Evolutionary conservation across 495 filamentous ascomycete species (phyloP).

Genomic region (Lasiosphaeria ovina): DNA sequence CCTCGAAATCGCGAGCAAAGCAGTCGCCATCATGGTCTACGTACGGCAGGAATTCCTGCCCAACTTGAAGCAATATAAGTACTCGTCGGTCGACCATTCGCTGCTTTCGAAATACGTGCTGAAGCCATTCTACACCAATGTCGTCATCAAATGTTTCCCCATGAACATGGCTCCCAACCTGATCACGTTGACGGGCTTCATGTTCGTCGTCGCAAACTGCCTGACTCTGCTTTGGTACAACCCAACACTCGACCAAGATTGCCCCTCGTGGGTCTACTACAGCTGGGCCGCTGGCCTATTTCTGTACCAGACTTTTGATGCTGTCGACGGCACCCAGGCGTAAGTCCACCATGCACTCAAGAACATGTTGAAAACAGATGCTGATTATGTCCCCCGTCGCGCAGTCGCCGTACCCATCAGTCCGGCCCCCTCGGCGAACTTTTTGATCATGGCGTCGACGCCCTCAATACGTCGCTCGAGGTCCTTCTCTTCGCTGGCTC

Average conservation of each 20-base stretch:
- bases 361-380: background rate
- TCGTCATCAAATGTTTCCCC: conserved; percentile 90
- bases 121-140: conserved; percentile 95
- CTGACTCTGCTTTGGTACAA: conserved; percentile 95
- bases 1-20: background rate
- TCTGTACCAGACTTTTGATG: conserved; percentile 97
- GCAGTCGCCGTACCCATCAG: conserved; percentile 79
- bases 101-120: conserved; percentile 84
- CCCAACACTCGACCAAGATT: conserved; percentile 89
- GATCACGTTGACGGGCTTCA: conserved; percentile 89
- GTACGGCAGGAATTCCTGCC: conserved; percentile 86
- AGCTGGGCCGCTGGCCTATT: conserved; percentile 88
- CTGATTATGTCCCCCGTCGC: conserved; percentile 17
- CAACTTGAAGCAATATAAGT: conserved; percentile 89
- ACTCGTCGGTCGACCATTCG: conserved; percentile 86
- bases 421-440: conserved; percentile 93
- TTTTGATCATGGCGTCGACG: conserved; percentile 98
- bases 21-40: conserved; percentile 62
- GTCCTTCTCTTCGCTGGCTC: conserved; percentile 85
- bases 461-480: conserved; percentile 91
- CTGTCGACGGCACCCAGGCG: conserved; percentile 93
- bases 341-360: conserved; percentile 40
- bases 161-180: conserved; percentile 86
- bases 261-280: conserved; percentile 90
- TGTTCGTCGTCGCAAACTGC: conserved; percentile 88